Percentiles rank a stretch among this genome's conserved stretches.
These are phyloP conservation scores for Coemansia umbellata DNA, from an alignment of 192 early-diverging fungal genomes.

Conservation along the genomic window DNA sequence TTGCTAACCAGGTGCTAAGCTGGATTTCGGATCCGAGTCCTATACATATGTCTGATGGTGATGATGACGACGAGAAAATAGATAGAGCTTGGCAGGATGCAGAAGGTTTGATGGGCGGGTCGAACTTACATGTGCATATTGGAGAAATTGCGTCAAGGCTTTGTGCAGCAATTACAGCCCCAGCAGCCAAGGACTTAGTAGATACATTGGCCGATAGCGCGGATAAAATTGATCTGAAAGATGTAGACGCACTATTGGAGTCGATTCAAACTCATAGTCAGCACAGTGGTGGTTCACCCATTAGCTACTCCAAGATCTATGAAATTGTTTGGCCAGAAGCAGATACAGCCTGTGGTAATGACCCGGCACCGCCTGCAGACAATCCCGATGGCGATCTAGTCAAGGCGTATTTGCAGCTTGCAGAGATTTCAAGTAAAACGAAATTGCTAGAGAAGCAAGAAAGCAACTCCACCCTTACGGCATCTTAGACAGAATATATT, in stretches of 20 bases:
- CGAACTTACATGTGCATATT: conserved; percentile 14
- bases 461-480: too few species aligned
- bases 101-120: conserved; percentile 33
- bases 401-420: conserved; percentile 21
- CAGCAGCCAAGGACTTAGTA: too few species aligned
- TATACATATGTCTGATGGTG: too few species aligned
- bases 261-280: too few species aligned
- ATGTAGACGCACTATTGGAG: too few species aligned
- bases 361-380: not conserved
- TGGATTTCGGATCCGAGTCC: conserved; percentile 27
- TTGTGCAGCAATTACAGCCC: conserved; percentile 9
- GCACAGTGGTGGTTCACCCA: too few species aligned
- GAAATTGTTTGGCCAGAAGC: not conserved
- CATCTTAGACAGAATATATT: too few species aligned
- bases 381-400: conserved; percentile 13
- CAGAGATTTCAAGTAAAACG: conserved; percentile 1
- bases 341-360: conserved; percentile 1
- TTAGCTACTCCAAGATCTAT: too few species aligned
- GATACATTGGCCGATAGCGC: too few species aligned
- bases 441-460: too few species aligned
- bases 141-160: conserved; percentile 30
- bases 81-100: conserved; percentile 27
- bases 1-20: conserved; percentile 18
- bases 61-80: too few species aligned
- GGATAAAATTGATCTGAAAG: too few species aligned